Evolutionary conservation across 345 rosid species (phyloP), one percentile per base, ranked within the genome.

Genomic region (Aegle marmelos): DNA sequence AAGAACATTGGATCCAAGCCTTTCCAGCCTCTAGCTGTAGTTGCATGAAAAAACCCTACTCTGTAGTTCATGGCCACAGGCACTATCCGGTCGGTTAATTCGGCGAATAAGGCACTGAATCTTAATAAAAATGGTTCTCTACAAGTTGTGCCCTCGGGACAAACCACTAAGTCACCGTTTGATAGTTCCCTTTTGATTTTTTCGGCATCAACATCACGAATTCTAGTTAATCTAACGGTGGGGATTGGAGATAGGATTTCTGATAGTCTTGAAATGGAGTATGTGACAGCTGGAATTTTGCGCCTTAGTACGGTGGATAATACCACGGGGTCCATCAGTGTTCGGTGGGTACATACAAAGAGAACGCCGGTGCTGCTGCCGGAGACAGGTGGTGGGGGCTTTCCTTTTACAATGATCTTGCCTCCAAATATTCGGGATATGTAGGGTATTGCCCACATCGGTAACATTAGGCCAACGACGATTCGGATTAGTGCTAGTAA

Each of bases 131-230:
- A 93, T 6, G 99, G 99, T 41, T 95, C 99, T 7, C 99, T 86
- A 57, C 99, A 95, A 6, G 99, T 95, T 6, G 99, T 95, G 31
- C 99, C 99, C 78, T 95, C 98, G 0, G 98, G 99, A 58, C 97
- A 95, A 0, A 93, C 98, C 5, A 84, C 99, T 9, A 95, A 81
- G 60, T 95, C 99, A 0, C 96, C 94, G 48, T 86, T 82, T 34
- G 87, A 64, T 33, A 95, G 61, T 54, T 87, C 86, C 5, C 74
- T 63, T 80, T 91, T 92, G 82, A 95, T 93, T 68, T 74, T 92
- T 34, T 87, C 88, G 0, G 94, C 89, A 24, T 95, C 99, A 2
- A 90, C 73, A 27, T 92, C 83, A 21, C 98, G 89, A 59, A 81
- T 88, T 66, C 98, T 85, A 10, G 98, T 93, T 68, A 95, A 77